Evolutionary conservation across 148 eudicot species (phyloP).

Genomic region (Vaccinium macrocarpon): DNA sequence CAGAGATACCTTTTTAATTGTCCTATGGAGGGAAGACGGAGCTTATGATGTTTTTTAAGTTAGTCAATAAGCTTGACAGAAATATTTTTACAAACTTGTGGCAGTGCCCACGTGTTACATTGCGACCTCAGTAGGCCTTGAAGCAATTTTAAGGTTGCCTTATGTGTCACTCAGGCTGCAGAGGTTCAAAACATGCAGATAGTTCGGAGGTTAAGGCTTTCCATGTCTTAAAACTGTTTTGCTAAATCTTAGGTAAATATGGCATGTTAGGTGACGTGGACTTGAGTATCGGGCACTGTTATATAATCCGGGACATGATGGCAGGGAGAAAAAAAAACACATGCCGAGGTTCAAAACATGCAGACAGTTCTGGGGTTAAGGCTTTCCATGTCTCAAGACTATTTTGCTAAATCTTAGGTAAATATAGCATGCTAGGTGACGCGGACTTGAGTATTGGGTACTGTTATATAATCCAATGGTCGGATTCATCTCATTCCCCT

Average conservation of each 20-base stretch:
- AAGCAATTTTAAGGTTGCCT: background rate
- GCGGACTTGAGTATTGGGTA: too few species aligned
- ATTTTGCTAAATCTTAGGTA: too few species aligned
- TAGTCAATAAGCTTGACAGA: background rate
- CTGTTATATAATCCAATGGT: too few species aligned
- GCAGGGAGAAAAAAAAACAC: too few species aligned
- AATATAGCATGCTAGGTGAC: too few species aligned
- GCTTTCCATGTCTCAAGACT: too few species aligned
- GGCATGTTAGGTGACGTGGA: background rate
- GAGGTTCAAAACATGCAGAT: background rate
- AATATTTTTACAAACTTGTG: background rate
- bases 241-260: background rate
- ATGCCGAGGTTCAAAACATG: background rate
- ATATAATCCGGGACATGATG: too few species aligned
- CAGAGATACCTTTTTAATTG: background rate
- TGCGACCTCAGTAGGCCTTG: background rate
- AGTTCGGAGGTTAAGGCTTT: background rate
- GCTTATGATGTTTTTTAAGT: background rate
- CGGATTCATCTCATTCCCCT: too few species aligned
- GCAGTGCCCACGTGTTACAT: background rate
- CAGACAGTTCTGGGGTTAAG: too few species aligned
- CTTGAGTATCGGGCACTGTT: background rate
- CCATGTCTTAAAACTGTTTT: background rate
- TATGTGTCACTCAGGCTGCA: background rate
- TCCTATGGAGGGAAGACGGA: background rate